phyloP scores from a whole-genome alignment of 768 basidiomycete species.

The Phanerochaete sordida region DNA sequence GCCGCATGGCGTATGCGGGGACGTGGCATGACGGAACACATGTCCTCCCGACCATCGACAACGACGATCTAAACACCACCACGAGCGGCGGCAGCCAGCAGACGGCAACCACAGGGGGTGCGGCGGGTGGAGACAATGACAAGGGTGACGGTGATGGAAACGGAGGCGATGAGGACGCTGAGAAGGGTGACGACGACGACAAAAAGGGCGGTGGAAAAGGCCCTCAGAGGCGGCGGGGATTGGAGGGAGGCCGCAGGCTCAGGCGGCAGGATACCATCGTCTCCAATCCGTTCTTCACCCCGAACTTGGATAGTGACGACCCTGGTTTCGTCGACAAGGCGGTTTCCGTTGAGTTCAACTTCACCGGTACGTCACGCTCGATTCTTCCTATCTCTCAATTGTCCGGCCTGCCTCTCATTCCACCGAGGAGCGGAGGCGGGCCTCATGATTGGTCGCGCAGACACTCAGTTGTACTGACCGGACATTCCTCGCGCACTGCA shows the following conservation, averaged over 20 bases:
- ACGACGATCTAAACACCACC: constrained; percentile 7
- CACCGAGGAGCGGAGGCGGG: constrained; percentile 1
- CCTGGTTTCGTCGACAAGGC: constrained; percentile 19
- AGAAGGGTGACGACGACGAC: constrained; percentile 9
- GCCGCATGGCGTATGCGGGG: constrained; percentile 12
- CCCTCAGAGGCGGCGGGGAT: background rate
- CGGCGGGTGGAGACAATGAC: background rate
- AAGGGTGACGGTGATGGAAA: background rate
- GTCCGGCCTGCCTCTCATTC: background rate
- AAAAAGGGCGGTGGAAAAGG: constrained; percentile 1
- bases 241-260: background rate
- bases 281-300: constrained; percentile 22
- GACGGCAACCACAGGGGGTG: background rate
- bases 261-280: constrained; percentile 7
- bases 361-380: constrained; percentile 22
- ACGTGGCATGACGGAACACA: constrained; percentile 26
- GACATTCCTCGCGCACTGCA: constrained; percentile 19
- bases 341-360: constrained; percentile 24
- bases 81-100: no score
- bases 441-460: background rate
- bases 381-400: constrained; percentile 1
- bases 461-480: constrained; percentile 4
- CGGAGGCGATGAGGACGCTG: background rate
- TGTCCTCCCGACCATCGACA: constrained; percentile 17
- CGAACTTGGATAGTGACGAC: constrained; percentile 22